A percentile compares a stretch with the other conserved stretches of the same genome.
These are phyloP conservation scores for Capsicum chinense DNA, from an alignment of 257 asterid species.

Conservation along the genomic window DNA sequence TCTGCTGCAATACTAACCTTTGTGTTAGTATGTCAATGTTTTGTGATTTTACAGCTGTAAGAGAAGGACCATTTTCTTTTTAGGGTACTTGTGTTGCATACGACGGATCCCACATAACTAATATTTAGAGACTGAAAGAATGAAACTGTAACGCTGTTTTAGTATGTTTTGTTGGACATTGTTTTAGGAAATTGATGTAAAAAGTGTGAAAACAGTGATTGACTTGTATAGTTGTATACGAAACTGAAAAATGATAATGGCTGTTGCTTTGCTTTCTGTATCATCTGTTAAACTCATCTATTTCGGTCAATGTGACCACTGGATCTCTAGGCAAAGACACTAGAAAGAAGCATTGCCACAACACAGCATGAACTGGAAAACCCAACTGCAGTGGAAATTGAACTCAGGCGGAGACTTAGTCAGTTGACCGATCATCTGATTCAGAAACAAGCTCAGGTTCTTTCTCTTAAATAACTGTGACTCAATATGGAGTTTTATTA, in stretches of 20 bases:
- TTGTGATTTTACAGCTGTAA: slow-evolving; percentile 17
- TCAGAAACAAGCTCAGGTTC: slow-evolving; percentile 96
- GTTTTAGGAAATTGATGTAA: neutral
- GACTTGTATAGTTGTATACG: neutral
- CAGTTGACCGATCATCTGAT: slow-evolving; percentile 91
- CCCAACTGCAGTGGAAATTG: slow-evolving; percentile 86
- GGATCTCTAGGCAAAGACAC: slow-evolving; percentile 62
- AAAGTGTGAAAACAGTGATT: slow-evolving; percentile 1
- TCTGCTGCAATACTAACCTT: too few relatives aligned
- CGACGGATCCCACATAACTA: neutral
- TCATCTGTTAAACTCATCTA: slow-evolving; percentile 13
- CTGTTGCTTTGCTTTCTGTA: slow-evolving; percentile 18
- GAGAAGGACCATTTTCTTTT: neutral
- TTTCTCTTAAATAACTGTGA: slow-evolving; percentile 30
- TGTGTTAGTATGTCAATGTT: neutral
- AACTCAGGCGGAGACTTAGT: slow-evolving; percentile 90
- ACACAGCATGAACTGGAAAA: slow-evolving; percentile 62
- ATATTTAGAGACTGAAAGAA: neutral
- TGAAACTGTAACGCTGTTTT: neutral
- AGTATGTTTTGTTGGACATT: neutral
- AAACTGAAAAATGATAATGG: neutral
- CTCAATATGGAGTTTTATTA: neutral
- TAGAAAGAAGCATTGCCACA: slow-evolving; percentile 70
- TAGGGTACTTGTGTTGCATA: neutral
- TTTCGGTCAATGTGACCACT: neutral